Base-by-base conservation (phyloP, 2,329 filamentous ascomycete genomes). In the Torrubiella hemipterigena region DNA sequence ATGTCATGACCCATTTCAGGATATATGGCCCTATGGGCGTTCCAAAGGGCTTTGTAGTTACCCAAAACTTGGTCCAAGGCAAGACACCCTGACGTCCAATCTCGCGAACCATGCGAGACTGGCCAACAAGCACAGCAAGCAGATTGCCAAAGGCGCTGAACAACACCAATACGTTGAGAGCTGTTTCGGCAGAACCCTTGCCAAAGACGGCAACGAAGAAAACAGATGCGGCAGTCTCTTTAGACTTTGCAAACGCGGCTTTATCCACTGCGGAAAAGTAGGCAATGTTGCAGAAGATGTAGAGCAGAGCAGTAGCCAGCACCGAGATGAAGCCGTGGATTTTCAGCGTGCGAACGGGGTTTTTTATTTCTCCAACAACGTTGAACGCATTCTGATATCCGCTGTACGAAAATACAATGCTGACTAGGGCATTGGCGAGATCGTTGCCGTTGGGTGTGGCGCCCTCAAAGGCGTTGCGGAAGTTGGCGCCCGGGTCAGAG, bases 161-260 rank as follows among this genome's bases (percentile, higher is more conserved):
- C 2, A 67, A 56, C 10, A 76, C 69, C 0, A 74, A 54, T 7
- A 75, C 62, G 38, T 74, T 75, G 11, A 77, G 51, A 0, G 62
- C 73, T 6, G 58, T 60, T 2, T 65, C 60, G 2, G 69, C 65
- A 3, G 54, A 44, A 18, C 53, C 54, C 2, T 49, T 47, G 0
- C 71, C 70, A 31, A 77, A 77, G 1, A 74, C 65, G 2, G 65
- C 63, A 6, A 60, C 52, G 45, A 80, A 79, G 50, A 77, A 74
- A 6, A 75, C 48, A 13, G 62, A 59, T 0, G 73, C 73, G 0
- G 69, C 67, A 6, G 71, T 63, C 38, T 70, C 59, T 6, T 60
- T 61, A 3, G 69, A 71, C 0, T 53, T 47, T 0, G 60, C 42
- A n/a, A 77, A 65, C n/a, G 67, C 59, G 6, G 61, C 54, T 35